phyloP scores from a whole-genome alignment of 495 filamentous ascomycete species.

The Filosporella fistucella region DNA sequence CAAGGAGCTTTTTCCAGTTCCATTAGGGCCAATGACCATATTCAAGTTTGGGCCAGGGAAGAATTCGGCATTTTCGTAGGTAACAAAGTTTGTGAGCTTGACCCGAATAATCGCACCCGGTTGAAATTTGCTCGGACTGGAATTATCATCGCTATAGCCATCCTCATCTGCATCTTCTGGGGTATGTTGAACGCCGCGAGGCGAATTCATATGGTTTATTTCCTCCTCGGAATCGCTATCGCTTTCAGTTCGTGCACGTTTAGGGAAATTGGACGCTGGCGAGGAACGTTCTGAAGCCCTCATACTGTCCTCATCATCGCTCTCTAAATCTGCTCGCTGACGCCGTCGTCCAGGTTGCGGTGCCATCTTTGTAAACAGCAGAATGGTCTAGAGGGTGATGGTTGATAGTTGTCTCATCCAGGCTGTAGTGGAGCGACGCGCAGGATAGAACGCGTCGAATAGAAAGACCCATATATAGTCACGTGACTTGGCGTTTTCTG shows the following conservation, averaged over 20 bases:
- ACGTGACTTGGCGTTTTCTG: too few species aligned
- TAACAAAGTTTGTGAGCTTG: conserved; percentile 87
- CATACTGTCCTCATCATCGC: conserved; percentile 28
- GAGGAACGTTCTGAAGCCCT: conserved; percentile 10
- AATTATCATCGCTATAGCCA: conserved; percentile 2
- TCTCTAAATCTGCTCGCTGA: conserved; percentile 29
- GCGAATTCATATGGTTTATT: background rate
- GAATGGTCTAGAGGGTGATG: too few species aligned
- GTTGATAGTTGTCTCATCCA: too few species aligned
- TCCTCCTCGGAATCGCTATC: background rate
- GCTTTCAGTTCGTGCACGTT: conserved; percentile 22
- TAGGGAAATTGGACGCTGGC: background rate
- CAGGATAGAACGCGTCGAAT: too few species aligned
- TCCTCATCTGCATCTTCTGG: conserved; percentile 5
- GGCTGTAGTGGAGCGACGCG: too few species aligned
- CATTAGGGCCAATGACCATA: conserved; percentile 98
- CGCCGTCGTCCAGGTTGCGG: conserved; percentile 27
- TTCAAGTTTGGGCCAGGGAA: conserved; percentile 88
- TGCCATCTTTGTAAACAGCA: too few species aligned
- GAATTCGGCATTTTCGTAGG: conserved; percentile 87
- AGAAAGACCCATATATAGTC: too few species aligned
- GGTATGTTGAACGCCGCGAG: background rate
- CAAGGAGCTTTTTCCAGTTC: conserved; percentile 94
- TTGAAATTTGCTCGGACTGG: conserved; percentile 36
- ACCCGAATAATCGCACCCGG: conserved; percentile 89